Base-by-base conservation (phyloP, 140 eudicot genomes). In the Flaveria floridana region DNA sequence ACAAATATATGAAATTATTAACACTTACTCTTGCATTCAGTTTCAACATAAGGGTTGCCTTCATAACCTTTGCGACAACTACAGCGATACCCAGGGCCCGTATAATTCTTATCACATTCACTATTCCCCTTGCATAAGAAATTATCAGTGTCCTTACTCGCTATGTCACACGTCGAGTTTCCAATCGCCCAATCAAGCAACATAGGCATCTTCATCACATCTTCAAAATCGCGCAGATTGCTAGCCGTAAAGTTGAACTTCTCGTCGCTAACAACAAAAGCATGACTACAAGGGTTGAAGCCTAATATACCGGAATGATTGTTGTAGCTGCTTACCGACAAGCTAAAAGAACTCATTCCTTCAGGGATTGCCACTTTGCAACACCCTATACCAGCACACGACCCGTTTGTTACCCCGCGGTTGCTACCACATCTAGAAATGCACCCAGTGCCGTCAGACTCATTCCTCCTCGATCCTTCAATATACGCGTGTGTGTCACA, bases 171-270 rank as follows among this genome's bases (percentile, higher is more conserved):
- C 0, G 34, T 44, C 37, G 2, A 16, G 28, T 47, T 37, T 19
- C 82, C 85, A 25, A 82, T 66, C 6, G 79, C 76, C 82, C 82
- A 82, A 15, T 77, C 82, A 3, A 82, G 73, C 52, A 72, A 28
- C 76, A 77, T 37, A 13, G 85, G 85, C 68, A 72, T 59, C 75
- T 1, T 2, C 0, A 0, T 0, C 15, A 2, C 23, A 0, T 0
- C 2, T 37, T 0, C 1, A 18, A 82, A 71, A 19, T 18, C 72
- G 1, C 1, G 34, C 9, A 77, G 37, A 66, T 65, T 0, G 1
- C 1, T 19, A 2, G 78, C 8, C 2, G 67, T 53, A 41, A 77
- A 82, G 51, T 46, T 65, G 63, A 2, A 82, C 16, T n/a, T 14
- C 3, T 7, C 79, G 2, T 47, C 13, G 1, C 47, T 2, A 1